Evolutionary conservation across 805 yeast genomes (phyloP), one percentile per base, ranked within the genome.

Genomic region (Monosporozyma aerobia): DNA sequence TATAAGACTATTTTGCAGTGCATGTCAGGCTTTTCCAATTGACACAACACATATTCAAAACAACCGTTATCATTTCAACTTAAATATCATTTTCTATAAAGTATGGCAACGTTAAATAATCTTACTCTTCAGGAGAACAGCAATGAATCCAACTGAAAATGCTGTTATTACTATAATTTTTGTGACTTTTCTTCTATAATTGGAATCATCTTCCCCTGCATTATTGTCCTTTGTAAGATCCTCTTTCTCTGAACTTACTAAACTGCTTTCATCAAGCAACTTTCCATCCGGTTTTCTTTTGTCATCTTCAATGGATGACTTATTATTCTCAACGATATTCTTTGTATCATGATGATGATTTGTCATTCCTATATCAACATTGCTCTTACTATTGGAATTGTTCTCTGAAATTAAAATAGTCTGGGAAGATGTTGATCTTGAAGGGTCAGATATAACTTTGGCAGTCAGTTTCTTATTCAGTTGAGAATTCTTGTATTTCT

Each of bases 401-500:
- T 7, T 40, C 14, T 22, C 22, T 10, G 44, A 40, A 10, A 40
- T 4, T 40, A 5, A 19, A 8, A 29, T 40, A 3, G 25, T 6
- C 27, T 40, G 27, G 8, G 44, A 40, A 16, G 44, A 40, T n/a
- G 14, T 23, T 10, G 46, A 5, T 27, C 3, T 44, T 5, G 47
- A 13, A 7, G 50, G 44, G 3, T 29, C n/a, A 9, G 44, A 14
- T 37, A n/a, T 7, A 13, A 22, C 30, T 8, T n/a, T 49, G 23
- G 47, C 27, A 6, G 47, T 11, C 33, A 22, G 1, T 45, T 35
- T 49, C 54, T 51, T 59, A 55, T 8, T 49, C 13, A 61, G 51
- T 49, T 59, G 60, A 19, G 61, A 51, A 48, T 65, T 65, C 51
- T 65, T 65, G 44, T 62, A 64, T 35, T 58, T 64, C 48, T 68